Base-by-base conservation (phyloP, 2,329 filamentous ascomycete species). In the Sporothrix schenckii region DNA sequence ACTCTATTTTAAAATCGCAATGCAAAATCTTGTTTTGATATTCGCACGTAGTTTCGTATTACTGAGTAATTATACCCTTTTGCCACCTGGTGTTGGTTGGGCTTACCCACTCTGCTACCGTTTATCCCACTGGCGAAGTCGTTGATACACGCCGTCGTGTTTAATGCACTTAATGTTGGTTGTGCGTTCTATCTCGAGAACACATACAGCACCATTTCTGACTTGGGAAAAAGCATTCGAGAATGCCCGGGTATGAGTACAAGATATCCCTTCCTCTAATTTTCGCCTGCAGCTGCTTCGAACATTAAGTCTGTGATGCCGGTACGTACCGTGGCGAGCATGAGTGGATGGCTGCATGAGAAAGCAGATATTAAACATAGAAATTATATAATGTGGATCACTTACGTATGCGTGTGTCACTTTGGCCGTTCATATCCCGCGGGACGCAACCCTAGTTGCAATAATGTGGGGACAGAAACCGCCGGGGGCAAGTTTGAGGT, bases 371-470 rank as follows among this genome's bases (percentile, higher is more conserved):
- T 63, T 63, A 19, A 63, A 47, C 39, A 21, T 6, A 44, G 34
- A 4, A 52, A 69, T 27, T 41, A 69, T 49, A 34, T 13, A 13
- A 14, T 53, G 68, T 69, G 68, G 68, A 56, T 34, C 68, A 69
- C 68, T 66, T 69, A 69, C 68, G 68, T 66, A 69, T 69, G 68
- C 68, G 13, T 11, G 11, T 21, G 52, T 54, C 52, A 34, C 14
- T n/a, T 7, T 44, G 56, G 39, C 65, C n/a, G 19, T 53, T 34
- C 49, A 52, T 13, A 34, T 9, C 27, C n/a, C 10, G 30, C n/a
- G 4, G 41, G 14, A 34, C 41, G 6, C 19, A 30, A 52, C 66
- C 53, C 66, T 60, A 68, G 39, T 60, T 16, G 47, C 9, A 50
- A 24, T 11, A 41, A 49, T 60, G 66, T 68, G 66, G 66, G 24